Evolutionary conservation across 805 yeast genomes (phyloP).

Genomic region (Kodamaea jinghongensis): DNA sequence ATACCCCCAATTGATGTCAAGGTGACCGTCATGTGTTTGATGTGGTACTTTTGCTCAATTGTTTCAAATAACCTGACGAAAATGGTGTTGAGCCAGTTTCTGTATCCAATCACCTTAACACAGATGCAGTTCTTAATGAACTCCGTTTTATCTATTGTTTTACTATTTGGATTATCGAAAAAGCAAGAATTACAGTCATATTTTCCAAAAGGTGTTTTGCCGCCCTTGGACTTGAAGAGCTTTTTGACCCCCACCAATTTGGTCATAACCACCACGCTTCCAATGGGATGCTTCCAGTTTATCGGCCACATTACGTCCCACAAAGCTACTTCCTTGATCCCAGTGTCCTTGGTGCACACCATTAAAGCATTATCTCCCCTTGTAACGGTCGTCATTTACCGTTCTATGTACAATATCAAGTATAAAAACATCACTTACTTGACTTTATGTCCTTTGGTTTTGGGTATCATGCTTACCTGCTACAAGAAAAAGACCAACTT

Average conservation of each 20-base stretch:
- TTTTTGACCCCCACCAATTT: slow-evolving; percentile 55
- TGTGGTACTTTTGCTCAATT: slow-evolving; percentile 82
- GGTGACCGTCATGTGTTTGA: slow-evolving; percentile 48
- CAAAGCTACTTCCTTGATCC: slow-evolving; percentile 86
- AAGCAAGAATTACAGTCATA: slow-evolving; percentile 18
- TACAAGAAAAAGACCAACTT: slow-evolving; percentile 39
- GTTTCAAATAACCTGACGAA: slow-evolving; percentile 81
- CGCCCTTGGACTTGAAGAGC: slow-evolving; percentile 25
- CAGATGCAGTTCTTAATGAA: slow-evolving; percentile 82
- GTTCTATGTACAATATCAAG: slow-evolving; percentile 52
- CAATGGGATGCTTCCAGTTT: slow-evolving; percentile 94
- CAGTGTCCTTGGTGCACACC: slow-evolving; percentile 94
- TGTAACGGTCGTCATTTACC: slow-evolving; percentile 78
- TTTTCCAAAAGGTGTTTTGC: slow-evolving; percentile 50
- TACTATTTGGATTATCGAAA: slow-evolving; percentile 29
- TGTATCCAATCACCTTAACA: slow-evolving; percentile 85
- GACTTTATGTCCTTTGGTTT: slow-evolving; percentile 73
- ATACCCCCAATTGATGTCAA: slow-evolving; percentile 26
- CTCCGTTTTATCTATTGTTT: slow-evolving; percentile 52
- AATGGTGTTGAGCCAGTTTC: slow-evolving; percentile 63
- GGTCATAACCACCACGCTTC: slow-evolving; percentile 67
- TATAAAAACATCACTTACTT: slow-evolving; percentile 69
- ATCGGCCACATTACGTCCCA: slow-evolving; percentile 89
- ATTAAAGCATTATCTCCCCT: slow-evolving; percentile 90
- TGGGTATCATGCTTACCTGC: slow-evolving; percentile 84